phyloP scores from a whole-genome alignment of 306 rosid species.

The Lathyrus aphaca region DNA sequence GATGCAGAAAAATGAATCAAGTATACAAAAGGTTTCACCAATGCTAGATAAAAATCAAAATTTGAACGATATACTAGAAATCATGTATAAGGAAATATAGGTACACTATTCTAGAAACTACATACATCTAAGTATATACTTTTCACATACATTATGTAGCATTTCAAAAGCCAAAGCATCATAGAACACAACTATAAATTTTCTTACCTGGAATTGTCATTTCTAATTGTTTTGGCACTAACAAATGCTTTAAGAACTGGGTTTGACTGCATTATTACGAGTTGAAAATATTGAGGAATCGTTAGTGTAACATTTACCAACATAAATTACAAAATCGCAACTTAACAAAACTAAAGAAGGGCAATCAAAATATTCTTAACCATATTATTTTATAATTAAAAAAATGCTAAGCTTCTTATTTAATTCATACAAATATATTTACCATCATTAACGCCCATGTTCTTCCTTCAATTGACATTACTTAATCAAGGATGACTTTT shows the following conservation, averaged over 20 bases:
- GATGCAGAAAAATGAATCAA: constrained; percentile 24
- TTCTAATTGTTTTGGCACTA: constrained; percentile 85
- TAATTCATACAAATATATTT: constrained; percentile 16
- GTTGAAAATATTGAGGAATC: constrained; percentile 27
- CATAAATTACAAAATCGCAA: constrained; percentile 21
- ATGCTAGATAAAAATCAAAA: constrained; percentile 6
- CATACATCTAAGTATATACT: constrained; percentile 6
- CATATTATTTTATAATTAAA: constrained; percentile 13
- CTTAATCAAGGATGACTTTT: too few relatives aligned
- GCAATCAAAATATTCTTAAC: constrained; percentile 23
- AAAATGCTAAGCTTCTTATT: constrained; percentile 19
- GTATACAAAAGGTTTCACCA: constrained; percentile 17
- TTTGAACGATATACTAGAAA: constrained; percentile 20
- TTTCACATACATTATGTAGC: constrained; percentile 7
- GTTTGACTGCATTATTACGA: constrained; percentile 70
- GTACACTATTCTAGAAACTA: constrained; percentile 29
- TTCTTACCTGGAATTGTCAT: constrained; percentile 89
- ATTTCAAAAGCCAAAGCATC: constrained; percentile 33
- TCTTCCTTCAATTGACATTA: too few relatives aligned
- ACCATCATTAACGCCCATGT: too few relatives aligned
- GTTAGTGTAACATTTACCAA: constrained; percentile 15
- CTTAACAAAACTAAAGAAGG: constrained; percentile 26
- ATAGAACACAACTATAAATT: constrained; percentile 30
- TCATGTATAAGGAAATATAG: constrained; percentile 33
- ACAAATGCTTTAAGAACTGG: constrained; percentile 99